Conservation (phyloP, 2,329 filamentous ascomycete species). For the Trichophyton simii region DNA sequence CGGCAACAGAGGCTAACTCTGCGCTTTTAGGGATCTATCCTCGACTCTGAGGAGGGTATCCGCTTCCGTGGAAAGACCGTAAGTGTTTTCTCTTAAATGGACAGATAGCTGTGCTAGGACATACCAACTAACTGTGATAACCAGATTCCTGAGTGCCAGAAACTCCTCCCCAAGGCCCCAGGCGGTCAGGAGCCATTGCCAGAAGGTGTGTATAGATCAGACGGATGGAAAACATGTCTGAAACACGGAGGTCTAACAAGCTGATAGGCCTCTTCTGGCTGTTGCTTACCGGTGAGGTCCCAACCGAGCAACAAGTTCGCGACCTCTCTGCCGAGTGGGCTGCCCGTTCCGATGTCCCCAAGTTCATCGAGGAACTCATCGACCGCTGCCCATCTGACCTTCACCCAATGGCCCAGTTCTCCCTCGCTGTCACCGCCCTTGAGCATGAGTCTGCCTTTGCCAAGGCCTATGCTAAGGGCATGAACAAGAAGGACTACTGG, state of each 20-base stretch:
- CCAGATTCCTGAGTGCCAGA: constrained; percentile 91
- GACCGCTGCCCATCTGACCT: constrained; percentile 98
- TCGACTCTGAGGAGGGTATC: constrained; percentile 98
- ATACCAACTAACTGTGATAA: constrained; percentile 15
- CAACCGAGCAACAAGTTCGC: constrained; percentile 94
- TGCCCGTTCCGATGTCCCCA: constrained; percentile 89
- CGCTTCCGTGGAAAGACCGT: constrained; percentile 95
- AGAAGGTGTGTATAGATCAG: constrained; percentile 50
- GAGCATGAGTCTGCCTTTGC: constrained; percentile 97
- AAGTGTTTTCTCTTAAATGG: constrained; percentile 17
- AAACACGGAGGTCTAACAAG: background rate
- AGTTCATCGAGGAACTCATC: constrained; percentile 98
- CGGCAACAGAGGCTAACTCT: constrained; percentile 1
- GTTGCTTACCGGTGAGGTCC: constrained; percentile 93
- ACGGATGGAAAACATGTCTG: background rate
- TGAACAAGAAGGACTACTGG: constrained; percentile 99
- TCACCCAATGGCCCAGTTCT: constrained; percentile 99
- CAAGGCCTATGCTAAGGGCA: constrained; percentile 97
- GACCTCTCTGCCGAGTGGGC: constrained; percentile 98
- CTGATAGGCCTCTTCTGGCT: constrained; percentile 90
- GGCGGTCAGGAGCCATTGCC: constrained; percentile 94
- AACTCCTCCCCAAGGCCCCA: constrained; percentile 90
- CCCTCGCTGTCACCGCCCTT: constrained; percentile 89
- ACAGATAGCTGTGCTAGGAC: background rate
- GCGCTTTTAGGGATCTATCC: constrained; percentile 59